phyloP scores from a whole-genome alignment of 2,329 filamentous ascomycete species.

The Ophiostoma triangulosporum region DNA sequence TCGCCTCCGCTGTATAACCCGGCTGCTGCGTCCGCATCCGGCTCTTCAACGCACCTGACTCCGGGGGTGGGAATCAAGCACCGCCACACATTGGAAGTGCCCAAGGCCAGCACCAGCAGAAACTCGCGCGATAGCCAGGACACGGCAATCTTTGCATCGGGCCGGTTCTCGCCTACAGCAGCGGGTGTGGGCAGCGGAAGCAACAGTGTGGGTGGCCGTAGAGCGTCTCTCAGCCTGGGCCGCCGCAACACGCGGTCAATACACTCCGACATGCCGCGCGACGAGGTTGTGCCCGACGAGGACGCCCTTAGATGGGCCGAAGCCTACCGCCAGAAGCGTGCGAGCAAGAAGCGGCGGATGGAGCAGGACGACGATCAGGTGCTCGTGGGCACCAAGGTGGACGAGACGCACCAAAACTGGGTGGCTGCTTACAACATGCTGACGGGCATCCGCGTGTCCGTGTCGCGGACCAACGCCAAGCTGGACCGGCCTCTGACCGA shows the following conservation, averaged over 20 bases:
- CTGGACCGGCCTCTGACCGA: constrained; percentile 81
- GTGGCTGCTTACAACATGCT: constrained; percentile 99
- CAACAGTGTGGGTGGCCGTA: constrained; percentile 34
- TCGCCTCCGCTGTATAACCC: constrained; percentile 46
- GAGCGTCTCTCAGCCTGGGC: constrained; percentile 71
- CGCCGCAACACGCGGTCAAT: constrained; percentile 73
- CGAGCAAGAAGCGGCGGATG: constrained; percentile 68
- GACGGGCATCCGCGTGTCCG: constrained; percentile 92
- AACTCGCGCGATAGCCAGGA: constrained; percentile 62
- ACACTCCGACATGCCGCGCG: constrained; percentile 69
- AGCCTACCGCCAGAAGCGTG: constrained; percentile 79
- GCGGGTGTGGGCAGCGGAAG: constrained; percentile 40
- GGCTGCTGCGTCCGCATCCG: constrained; percentile 19
- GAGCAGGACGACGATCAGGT: constrained; percentile 89
- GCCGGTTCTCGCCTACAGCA: constrained; percentile 63
- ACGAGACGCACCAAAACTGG: constrained; percentile 94
- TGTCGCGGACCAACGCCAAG: constrained; percentile 93
- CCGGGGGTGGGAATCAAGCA: constrained; percentile 53
- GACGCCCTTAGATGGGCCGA: constrained; percentile 89
- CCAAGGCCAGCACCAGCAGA: constrained; percentile 47
- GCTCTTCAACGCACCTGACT: constrained; percentile 35
- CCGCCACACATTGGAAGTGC: constrained; percentile 79
- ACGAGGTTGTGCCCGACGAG: constrained; percentile 76
- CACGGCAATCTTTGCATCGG: constrained; percentile 44
- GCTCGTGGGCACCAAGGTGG: constrained; percentile 91